Base-by-base conservation (phyloP, 768 basidiomycete genomes). In the Tulasnella calospora region DNA sequence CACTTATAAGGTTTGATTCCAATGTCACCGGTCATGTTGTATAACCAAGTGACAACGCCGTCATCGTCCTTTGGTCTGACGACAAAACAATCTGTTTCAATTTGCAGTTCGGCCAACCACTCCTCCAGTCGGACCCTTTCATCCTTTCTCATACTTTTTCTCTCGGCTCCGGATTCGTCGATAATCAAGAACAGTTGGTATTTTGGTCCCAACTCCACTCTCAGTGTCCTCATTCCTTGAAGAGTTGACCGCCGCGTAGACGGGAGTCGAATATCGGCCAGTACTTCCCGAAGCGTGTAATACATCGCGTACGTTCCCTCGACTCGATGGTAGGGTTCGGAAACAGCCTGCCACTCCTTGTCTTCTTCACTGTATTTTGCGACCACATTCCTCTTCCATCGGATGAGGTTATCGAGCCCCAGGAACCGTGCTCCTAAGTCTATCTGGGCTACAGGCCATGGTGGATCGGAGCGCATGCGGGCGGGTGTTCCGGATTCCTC, bases 231-330 rank as follows among this genome's bases (percentile, higher is more conserved):
- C 36, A 78, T 17, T 27, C 70, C 41, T 35, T 57, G 35, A 36
- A 23, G 27, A n/a, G 70, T 73, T 19, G 78, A 51, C 70, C 73
- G 80, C 44, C 38, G 36, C 35, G 41, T 38, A 44, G 19, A 35
- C 55, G 74, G 75, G 4, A 46, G 27, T 55, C 41, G 75, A 27
- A 73, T 40, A 77, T 76, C 47, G 13, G 27, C 30, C 44, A 38
- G 44, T 17, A 71, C 27, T 15, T 57, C 38, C 21, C 35, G 36
- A 44, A 72, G 70, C 70, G 70, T 74, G 38, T 41, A 75, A 71
- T 80, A 81, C 21, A 81, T 71, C 21, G 78, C 47, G 51, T 78
- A 81, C 19, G 73, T 70, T 27, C 75, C 75, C 78, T 81, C 80
- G 27, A 76, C 55, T n/a, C 80, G 80, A 30, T 23, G 6, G 77